Percentiles rank a stretch among this genome's conserved stretches.
Conservation (phyloP, 768 basidiomycete species). For the Antrodiella citrinella region DNA sequence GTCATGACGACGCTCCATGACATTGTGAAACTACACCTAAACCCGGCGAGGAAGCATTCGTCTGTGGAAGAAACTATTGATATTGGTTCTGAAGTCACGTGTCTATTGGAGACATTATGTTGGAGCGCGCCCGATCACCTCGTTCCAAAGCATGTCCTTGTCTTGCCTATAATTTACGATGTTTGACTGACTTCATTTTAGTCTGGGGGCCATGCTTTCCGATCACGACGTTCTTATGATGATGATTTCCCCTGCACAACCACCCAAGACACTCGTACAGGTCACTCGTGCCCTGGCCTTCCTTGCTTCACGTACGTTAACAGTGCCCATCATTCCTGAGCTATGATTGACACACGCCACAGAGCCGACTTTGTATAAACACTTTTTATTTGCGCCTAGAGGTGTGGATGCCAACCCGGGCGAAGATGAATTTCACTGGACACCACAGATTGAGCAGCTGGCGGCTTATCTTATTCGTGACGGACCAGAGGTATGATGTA, state of each 20-base stretch:
- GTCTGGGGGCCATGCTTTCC: no score
- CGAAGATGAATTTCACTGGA: no score
- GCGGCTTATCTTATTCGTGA: slow-evolving; percentile 16
- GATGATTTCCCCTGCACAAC: slow-evolving; percentile 44
- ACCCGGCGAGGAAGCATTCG: slow-evolving; percentile 18
- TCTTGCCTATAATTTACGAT: no score
- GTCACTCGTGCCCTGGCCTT: slow-evolving; percentile 43
- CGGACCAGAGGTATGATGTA: slow-evolving; percentile 17
- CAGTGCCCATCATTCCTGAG: no score
- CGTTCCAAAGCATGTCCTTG: no score
- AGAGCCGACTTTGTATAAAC: no score
- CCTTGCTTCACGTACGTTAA: slow-evolving; percentile 48
- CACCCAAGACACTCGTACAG: slow-evolving; percentile 40
- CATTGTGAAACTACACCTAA: slow-evolving; percentile 34
- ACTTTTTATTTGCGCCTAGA: no score
- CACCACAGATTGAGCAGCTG: slow-evolving; percentile 23
- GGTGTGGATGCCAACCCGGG: no score
- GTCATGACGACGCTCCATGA: slow-evolving; percentile 32
- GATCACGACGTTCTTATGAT: slow-evolving; percentile 34
- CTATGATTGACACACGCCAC: no score
- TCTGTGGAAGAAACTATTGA: background rate
- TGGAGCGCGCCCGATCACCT: slow-evolving; percentile 38
- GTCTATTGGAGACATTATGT: slow-evolving; percentile 47
- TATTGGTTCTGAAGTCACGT: slow-evolving; percentile 34
- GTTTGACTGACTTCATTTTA: no score